phyloP scores from a whole-genome alignment of 805 yeast species.

The Ascoidea tarda region DNA sequence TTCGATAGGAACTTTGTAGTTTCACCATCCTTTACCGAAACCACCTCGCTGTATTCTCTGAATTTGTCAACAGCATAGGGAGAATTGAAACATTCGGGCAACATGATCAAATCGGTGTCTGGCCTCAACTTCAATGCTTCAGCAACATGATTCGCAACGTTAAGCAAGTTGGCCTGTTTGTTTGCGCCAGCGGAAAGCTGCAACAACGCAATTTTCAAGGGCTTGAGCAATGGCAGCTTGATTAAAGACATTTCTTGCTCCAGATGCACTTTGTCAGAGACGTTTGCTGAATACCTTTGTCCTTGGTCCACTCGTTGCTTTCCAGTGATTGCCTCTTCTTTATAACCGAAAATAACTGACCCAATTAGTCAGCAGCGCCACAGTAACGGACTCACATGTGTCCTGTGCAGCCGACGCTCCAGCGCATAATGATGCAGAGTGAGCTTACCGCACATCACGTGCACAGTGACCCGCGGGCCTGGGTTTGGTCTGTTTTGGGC shows the following conservation, averaged over 20 bases:
- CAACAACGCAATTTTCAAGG: slow-evolving; percentile 66
- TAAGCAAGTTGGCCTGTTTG: slow-evolving; percentile 60
- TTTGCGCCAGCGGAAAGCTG: slow-evolving; percentile 74
- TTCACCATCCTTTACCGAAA: slow-evolving; percentile 44
- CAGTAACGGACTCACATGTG: no score
- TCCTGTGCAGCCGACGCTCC: no score
- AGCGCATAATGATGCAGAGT: no score
- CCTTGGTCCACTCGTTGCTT: no score
- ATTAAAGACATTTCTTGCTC: background rate
- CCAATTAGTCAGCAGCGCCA: no score
- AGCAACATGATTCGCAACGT: slow-evolving; percentile 48
- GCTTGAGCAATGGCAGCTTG: slow-evolving; percentile 25
- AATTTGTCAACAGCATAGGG: slow-evolving; percentile 86
- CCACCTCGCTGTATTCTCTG: slow-evolving; percentile 75
- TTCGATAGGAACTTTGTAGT: slow-evolving; percentile 45
- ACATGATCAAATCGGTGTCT: slow-evolving; percentile 55
- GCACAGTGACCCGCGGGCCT: no score
- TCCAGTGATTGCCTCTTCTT: no score
- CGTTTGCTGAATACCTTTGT: no score
- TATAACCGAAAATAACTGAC: no score
- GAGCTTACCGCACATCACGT: no score
- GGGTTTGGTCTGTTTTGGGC: no score
- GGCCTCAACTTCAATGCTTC: slow-evolving; percentile 46
- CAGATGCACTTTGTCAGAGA: no score
- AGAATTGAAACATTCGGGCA: slow-evolving; percentile 95